Evolutionary conservation across 768 basidiomycete species (phyloP), one percentile per base, ranked within the genome.

Genomic region (Kwoniella sp.): DNA sequence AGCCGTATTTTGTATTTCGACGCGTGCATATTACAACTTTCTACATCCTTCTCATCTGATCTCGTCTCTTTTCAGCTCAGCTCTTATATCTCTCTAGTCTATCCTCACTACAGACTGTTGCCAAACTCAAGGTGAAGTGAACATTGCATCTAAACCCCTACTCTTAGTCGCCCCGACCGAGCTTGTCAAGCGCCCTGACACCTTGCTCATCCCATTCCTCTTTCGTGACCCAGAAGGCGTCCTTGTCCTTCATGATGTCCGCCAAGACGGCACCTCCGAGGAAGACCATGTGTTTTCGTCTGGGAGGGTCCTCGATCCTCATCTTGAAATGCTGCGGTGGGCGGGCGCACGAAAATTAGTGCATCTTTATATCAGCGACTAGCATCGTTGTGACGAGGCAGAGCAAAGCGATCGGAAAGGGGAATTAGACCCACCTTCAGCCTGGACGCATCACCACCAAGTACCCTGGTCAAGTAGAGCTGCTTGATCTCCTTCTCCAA

Each of bases 401-500:
- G n/a, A n/a, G n/a, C n/a, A n/a, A n/a, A n/a, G n/a, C n/a, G n/a
- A n/a, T n/a, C n/a, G n/a, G n/a, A 45, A 45, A 11, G 41, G 17
- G 25, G 53, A 48, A 29, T 4, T 7, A 48, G 20, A 87, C 92
- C 65, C 69, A 96, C 95, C 79, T 90, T 93, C 73, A 97, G 79
- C 38, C 96, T 85, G 17, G 88, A 82, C 0, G 92, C 88, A 77
- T 98, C 89, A 20, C 91, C 89, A 51, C 86, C 85, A 51, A 98
- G 85, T 20, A 98, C 91, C n/a, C 88, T 85, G 1, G 91, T 90
- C 66, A 99, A 86, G 81, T 97, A 93, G n/a, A 98, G 85, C 81
- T 98, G 96, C 82, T 98, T 98, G 90, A 98, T 93, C 84, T 99
- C 95, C 84, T 98, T 98, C 83, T 98, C 96, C 50, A 99, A 85